Evolutionary conservation across 495 filamentous ascomycete species (phyloP), one percentile per base, ranked within the genome.

Genomic region (Jackrogersella multiformis): DNA sequence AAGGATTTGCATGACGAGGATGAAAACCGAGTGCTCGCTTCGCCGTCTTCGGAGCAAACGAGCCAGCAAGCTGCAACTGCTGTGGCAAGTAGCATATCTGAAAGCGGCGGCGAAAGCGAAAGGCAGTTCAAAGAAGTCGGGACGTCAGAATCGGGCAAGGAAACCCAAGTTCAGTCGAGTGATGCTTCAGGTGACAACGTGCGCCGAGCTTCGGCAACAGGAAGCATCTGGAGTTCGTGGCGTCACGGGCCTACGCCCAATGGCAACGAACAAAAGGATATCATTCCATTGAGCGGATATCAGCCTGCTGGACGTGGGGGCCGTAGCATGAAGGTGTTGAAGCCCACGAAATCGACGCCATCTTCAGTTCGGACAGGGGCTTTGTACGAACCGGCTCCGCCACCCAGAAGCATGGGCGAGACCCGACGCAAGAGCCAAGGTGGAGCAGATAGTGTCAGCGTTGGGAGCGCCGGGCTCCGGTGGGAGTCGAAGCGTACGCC

Each of bases 291-390:
- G 69, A 86, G 84, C 56, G 84, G 85, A 4, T 88, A 89, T 59
- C 85, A 88, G 71, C 81, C 83, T 56, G 81, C 86, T 13, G 66
- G 74, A 44, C 77, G 86, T 32, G 77, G 84, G 2, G 77, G 79
- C 23, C 86, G 89, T 49, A 82, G 85, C 26, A 93, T 93, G 90
- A 94, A 92, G 78, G 86, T 94, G 7, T 81, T 94, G n/a, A 87
- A 89, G 60, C 86, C 91, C 8, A 84, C 80, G 36, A 91, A 88
- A 69, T 70, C 84, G 1, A 74, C 74, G 12, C 84, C 85, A 1
- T 77, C 78, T 6, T 78, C 78, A 16, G 76, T 77, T 12, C 76
- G 78, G 52, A 84, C 82, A 0, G 80, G 80, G 4, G 66, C 79
- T 6, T 64, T 81, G 3, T 85, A 84, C 59, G 84, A 78, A 70